phyloP scores from a whole-genome alignment of 139 green algal genomes.

The Axilococcus clingmanii region DNA sequence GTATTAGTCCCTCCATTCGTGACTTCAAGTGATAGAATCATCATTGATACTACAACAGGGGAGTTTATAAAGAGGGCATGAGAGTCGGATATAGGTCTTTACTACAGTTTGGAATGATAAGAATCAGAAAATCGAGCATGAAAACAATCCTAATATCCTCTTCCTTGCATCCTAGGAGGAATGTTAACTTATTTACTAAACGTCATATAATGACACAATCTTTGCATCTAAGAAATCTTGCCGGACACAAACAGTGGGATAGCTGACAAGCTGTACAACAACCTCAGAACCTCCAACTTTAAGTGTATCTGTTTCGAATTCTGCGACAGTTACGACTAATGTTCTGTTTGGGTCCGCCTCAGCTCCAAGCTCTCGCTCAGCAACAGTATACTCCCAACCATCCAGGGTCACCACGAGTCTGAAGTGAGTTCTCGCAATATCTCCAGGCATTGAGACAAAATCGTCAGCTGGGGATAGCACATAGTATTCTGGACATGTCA shows the following conservation, averaged over 20 bases:
- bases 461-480: conserved; percentile 39
- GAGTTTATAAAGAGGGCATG: conserved; percentile 31
- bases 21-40: conserved; percentile 14
- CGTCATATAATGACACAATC: neutral
- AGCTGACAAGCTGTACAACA: conserved; percentile 30
- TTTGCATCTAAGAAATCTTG: conserved; percentile 23
- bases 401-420: conserved; percentile 25
- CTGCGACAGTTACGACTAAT: conserved; percentile 43
- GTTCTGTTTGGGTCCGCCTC: conserved; percentile 17
- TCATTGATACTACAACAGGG: conserved; percentile 26
- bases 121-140: neutral
- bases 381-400: conserved; percentile 40
- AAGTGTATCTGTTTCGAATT: conserved; percentile 43
- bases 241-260: conserved; percentile 34
- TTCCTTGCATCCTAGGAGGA: neutral
- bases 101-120: neutral
- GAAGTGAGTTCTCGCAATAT: conserved; percentile 35
- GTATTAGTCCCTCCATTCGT: conserved; percentile 32
- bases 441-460: conserved; percentile 37
- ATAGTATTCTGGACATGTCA: conserved; percentile 29
- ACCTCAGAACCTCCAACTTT: conserved; percentile 18
- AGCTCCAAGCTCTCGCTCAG: conserved; percentile 24
- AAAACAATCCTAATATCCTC: neutral
- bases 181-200: neutral
- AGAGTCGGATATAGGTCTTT: neutral